Evolutionary conservation across 305 asterid species (phyloP).

Genomic region (Fraxinus angustifolia): DNA sequence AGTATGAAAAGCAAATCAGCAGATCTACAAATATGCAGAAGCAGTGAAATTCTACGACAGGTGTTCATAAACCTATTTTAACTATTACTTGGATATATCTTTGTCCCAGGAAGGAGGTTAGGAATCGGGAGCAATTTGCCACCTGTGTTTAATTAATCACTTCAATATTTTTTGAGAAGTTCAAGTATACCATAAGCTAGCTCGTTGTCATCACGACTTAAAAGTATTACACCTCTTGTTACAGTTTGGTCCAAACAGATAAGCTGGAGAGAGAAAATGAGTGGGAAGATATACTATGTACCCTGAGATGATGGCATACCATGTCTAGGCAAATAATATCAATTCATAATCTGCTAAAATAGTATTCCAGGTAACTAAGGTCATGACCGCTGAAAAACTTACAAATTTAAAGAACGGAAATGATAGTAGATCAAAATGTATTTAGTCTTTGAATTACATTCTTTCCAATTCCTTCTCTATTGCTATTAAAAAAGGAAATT

Average conservation of each 20-base stretch:
- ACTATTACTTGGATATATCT: neutral
- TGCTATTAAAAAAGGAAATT: neutral
- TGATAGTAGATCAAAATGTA: neutral
- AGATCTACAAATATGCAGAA: conserved; percentile 3
- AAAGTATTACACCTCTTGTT: neutral
- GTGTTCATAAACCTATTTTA: neutral
- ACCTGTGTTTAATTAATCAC: neutral
- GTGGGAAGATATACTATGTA: neutral
- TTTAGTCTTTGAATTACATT: neutral
- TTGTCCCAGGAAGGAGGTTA: neutral
- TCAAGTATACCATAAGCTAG: neutral
- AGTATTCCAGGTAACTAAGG: neutral
- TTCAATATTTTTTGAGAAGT: neutral
- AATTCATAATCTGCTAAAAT: neutral
- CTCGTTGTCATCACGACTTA: neutral
- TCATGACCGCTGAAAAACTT: neutral
- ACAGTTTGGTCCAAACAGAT: neutral
- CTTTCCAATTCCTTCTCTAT: neutral
- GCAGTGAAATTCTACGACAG: conserved; percentile 2
- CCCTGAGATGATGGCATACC: neutral
- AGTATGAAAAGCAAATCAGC: conserved; percentile 16
- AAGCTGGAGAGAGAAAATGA: neutral
- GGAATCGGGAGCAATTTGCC: neutral
- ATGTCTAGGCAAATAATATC: neutral
- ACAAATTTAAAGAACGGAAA: neutral